phyloP scores from a whole-genome alignment of 768 basidiomycete species.

The Thelephora ganbajun region DNA sequence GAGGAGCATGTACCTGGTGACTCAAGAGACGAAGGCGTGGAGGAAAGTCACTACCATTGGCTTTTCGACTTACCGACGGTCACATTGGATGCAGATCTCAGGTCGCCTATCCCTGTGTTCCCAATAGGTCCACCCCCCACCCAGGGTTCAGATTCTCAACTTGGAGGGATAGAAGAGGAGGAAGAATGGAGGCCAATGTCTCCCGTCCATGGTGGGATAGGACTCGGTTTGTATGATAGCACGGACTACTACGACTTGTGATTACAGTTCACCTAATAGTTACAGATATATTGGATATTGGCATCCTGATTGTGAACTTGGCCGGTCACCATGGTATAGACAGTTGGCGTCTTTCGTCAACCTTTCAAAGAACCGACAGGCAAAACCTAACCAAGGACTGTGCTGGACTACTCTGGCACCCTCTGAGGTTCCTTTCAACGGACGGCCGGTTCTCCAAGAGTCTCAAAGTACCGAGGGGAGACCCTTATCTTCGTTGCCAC shows the following conservation, averaged over 20 bases:
- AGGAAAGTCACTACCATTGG: not conserved
- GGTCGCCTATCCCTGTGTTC: not conserved
- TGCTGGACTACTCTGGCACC: too few species aligned
- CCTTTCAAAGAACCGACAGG: too few species aligned
- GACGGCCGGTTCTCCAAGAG: too few species aligned
- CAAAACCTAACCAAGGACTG: too few species aligned
- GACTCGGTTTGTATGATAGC: slow-evolving; percentile 1
- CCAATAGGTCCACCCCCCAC: too few species aligned
- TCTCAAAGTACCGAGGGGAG: too few species aligned
- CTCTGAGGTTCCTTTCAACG: too few species aligned
- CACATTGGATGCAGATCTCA: not conserved
- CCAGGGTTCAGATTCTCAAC: not conserved
- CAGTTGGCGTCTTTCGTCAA: too few species aligned
- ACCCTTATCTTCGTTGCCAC: too few species aligned
- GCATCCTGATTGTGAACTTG: too few species aligned
- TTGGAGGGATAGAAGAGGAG: slow-evolving; percentile 16
- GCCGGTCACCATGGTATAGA: too few species aligned
- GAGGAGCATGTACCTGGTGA: slow-evolving; percentile 5
- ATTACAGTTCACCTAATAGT: slow-evolving; percentile 3
- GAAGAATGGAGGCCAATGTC: slow-evolving; percentile 33
- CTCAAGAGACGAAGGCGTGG: slow-evolving; percentile 6
- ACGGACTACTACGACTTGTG: slow-evolving; percentile 16
- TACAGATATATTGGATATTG: not conserved
- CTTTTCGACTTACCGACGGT: not conserved
- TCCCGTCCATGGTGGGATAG: slow-evolving; percentile 15